Conservation (phyloP, 495 filamentous ascomycete genomes). For the Lepidopterella palustris region DNA sequence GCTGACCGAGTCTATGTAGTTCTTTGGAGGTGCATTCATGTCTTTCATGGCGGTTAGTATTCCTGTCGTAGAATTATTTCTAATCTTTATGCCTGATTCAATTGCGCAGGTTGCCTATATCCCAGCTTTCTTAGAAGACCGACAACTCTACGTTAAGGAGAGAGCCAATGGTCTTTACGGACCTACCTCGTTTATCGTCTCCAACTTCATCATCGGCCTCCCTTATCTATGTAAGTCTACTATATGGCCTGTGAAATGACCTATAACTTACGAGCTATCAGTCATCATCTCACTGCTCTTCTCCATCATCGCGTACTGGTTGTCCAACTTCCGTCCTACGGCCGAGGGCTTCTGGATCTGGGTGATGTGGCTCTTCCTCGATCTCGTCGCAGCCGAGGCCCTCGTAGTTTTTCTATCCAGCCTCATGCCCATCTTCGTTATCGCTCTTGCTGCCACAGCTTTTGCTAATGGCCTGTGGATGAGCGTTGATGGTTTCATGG, state of each 20-base stretch:
- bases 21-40: conserved; percentile 82
- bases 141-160: conserved; percentile 65
- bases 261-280: not conserved
- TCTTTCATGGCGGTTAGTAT: conserved; percentile 68
- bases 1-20: conserved; percentile 33
- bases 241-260: not conserved
- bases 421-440: conserved; percentile 70
- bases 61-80: not conserved
- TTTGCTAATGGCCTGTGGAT: conserved; percentile 87
- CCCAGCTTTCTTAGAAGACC: conserved; percentile 75
- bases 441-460: conserved; percentile 65
- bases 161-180: conserved; percentile 77
- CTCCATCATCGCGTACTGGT: conserved; percentile 69
- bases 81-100: not conserved
- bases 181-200: conserved; percentile 59
- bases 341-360: conserved; percentile 66
- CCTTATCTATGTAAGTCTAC: conserved; percentile 56
- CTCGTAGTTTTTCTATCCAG: conserved; percentile 69
- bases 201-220: conserved; percentile 76
- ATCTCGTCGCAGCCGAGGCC: conserved; percentile 72
- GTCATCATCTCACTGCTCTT: conserved; percentile 68
- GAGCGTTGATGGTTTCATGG: conserved; percentile 73
- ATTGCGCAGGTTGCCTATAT: conserved; percentile 55
- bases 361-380: conserved; percentile 82
- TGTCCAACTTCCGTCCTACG: conserved; percentile 64